Evolutionary conservation across 306 rosid genomes (phyloP).

Genomic region (Geum urbanum): DNA sequence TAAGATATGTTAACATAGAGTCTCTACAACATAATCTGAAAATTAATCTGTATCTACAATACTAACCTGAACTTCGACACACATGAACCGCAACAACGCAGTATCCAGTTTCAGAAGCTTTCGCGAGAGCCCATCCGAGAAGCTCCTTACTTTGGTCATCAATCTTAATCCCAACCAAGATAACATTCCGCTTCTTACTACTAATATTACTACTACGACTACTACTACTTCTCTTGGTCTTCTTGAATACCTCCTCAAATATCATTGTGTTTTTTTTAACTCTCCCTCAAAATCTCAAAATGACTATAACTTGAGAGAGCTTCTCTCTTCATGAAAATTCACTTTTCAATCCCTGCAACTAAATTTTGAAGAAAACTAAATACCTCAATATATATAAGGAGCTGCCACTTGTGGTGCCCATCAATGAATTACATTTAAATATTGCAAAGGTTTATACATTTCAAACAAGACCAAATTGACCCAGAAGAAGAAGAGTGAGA

Average conservation of each 20-base stretch:
- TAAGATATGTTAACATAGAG: no score
- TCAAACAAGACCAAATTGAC: slow-evolving; percentile 12
- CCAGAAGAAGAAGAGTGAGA: not conserved
- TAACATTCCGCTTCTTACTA: slow-evolving; percentile 33
- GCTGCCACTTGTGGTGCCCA: slow-evolving; percentile 22
- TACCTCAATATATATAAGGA: not conserved
- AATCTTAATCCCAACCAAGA: slow-evolving; percentile 71
- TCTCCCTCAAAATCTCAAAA: slow-evolving; percentile 5
- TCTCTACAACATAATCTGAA: not conserved
- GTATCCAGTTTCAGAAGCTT: slow-evolving; percentile 83
- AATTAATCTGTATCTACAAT: not conserved
- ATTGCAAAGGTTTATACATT: not conserved
- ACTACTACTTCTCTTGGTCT: slow-evolving; percentile 17
- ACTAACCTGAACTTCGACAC: slow-evolving; percentile 53
- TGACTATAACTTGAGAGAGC: slow-evolving; percentile 23
- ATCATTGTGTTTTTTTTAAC: slow-evolving; percentile 39
- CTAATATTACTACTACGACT: no score
- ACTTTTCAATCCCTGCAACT: slow-evolving; percentile 39
- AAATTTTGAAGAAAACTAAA: not conserved
- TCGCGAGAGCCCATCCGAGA: slow-evolving; percentile 78
- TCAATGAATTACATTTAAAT: not conserved
- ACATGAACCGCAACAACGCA: slow-evolving; percentile 72
- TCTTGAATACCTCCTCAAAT: slow-evolving; percentile 25
- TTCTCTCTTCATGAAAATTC: slow-evolving; percentile 28
- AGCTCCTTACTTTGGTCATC: slow-evolving; percentile 59